Evolutionary conservation across 257 asterid genomes (phyloP), one percentile per base, ranked within the genome.

Genomic region (Lycium ferocissimum): DNA sequence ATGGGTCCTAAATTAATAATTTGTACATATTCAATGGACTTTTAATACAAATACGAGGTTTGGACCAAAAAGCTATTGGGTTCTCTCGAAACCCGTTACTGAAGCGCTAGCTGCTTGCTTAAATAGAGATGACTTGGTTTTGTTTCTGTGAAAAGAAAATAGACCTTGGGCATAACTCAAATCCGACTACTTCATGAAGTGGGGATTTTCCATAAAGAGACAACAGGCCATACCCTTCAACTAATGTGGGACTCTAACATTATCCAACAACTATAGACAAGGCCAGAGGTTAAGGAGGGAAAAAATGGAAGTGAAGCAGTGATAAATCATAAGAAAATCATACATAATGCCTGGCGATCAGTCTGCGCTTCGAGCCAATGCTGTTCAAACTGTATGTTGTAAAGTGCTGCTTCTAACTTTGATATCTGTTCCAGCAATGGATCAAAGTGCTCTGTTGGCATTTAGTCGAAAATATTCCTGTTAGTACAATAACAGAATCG

Each of bases 351-450:
- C 88, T 96, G 99, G 33, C 99, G 97, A 75, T 95, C 97, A 26
- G 98, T 96, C 80, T 96, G 98, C 75, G 98, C 98, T 89, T 94
- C 99, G 12, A 96, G 92, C 98, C 99, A 96, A 86, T 94, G 98
- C 88, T 96, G 99, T 91, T 96, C 98, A 82, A 92, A 96, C 87
- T 96, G 98, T 87, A 96, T 91, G 84, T 93, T 93, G 90, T 93
- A 94, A 67, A 94, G 87, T 87, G 98, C 98, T 91, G 92, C 98
- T 89, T 94, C 98, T 66, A 94, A 91, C 91, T 94, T 96, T 38
- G 97, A 93, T 71, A 94, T 91, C 82, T 94, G 97, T 89, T 96
- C 99, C 86, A 93, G 90, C 79, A 94, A 93, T 40, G 99, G 99
- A 72, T 94, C 92, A 91, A 94, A 92, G 87, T 94, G 99, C 90